Evolutionary conservation across 2,329 filamentous ascomycete genomes (phyloP).

Genomic region (Alternaria arbusti): DNA sequence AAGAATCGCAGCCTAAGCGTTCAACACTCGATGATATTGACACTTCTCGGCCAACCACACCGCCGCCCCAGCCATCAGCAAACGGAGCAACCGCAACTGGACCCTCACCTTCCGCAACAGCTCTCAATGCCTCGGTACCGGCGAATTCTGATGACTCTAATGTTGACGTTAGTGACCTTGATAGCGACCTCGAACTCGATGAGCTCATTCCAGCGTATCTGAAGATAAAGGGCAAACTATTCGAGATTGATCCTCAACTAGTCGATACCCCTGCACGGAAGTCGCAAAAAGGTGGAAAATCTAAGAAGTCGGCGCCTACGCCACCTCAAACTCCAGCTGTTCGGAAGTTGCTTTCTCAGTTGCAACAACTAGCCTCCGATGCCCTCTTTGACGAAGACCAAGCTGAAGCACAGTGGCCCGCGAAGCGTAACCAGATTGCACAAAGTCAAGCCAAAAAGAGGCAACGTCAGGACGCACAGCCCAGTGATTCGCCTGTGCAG

Average conservation of each 20-base stretch:
- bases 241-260: constrained; percentile 60
- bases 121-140: constrained; percentile 6
- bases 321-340: constrained; percentile 55
- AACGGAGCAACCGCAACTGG: not conserved
- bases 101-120: not conserved
- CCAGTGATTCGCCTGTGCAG: not conserved
- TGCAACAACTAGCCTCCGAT: constrained; percentile 75
- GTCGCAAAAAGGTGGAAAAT: constrained; percentile 29
- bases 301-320: constrained; percentile 23
- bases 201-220: constrained; percentile 74
- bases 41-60: constrained; percentile 31
- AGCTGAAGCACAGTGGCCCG: constrained; percentile 56
- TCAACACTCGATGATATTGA: constrained; percentile 22
- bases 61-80: constrained; percentile 1
- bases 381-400: constrained; percentile 57
- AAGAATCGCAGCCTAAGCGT: constrained; percentile 44
- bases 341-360: constrained; percentile 73
- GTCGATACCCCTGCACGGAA: constrained; percentile 57
- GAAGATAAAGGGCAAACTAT: constrained; percentile 67
- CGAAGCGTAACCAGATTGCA: constrained; percentile 51
- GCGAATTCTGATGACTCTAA: constrained; percentile 34
- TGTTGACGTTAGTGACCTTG: constrained; percentile 55
- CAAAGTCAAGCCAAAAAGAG: constrained; percentile 46
- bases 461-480: constrained; percentile 3
- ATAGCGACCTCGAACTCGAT: constrained; percentile 58